These are phyloP conservation scores for Coprinopsis cinerea DNA, from an alignment of 768 basidiomycete genomes.

Conservation along the genomic window DNA sequence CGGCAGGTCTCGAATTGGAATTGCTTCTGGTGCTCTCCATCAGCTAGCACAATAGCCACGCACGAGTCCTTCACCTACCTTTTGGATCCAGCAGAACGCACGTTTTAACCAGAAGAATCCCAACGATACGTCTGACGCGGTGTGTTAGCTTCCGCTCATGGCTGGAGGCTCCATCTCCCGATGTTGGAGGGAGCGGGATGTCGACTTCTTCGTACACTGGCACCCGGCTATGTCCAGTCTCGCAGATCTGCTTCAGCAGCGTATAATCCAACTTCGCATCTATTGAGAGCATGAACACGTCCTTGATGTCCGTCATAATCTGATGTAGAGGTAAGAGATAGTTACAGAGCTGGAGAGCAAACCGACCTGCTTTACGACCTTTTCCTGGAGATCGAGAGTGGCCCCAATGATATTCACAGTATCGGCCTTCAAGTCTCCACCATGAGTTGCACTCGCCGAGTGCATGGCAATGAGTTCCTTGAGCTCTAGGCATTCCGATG, in stretches of 20 bases:
- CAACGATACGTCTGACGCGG: constrained; percentile 50
- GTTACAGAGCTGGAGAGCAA: neutral
- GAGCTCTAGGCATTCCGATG: constrained; percentile 46
- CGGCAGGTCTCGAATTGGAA: constrained; percentile 76
- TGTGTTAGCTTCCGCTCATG: neutral
- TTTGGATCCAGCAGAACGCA: constrained; percentile 85
- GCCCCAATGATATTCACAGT: constrained; percentile 89
- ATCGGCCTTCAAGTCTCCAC: constrained; percentile 81
- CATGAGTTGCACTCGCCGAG: constrained; percentile 60
- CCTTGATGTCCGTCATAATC: constrained; percentile 78
- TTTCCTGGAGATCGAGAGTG: constrained; percentile 84
- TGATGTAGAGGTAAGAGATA: constrained; percentile 17
- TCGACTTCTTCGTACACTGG: constrained; percentile 80
- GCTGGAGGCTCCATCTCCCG: constrained; percentile 2
- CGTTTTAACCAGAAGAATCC: constrained; percentile 84
- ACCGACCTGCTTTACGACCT: constrained; percentile 62
- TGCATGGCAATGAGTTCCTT: constrained; percentile 92
- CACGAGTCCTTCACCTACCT: constrained; percentile 30
- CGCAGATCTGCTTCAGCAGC: constrained; percentile 67
- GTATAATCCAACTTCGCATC: constrained; percentile 79
- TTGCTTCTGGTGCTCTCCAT: constrained; percentile 48
- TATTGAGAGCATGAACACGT: constrained; percentile 86
- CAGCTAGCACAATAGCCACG: neutral
- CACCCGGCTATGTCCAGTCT: constrained; percentile 78
- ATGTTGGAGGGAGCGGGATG: constrained; percentile 38